Evolutionary conservation across 148 eudicot genomes (phyloP).

Genomic region (Polygonum maritimum): DNA sequence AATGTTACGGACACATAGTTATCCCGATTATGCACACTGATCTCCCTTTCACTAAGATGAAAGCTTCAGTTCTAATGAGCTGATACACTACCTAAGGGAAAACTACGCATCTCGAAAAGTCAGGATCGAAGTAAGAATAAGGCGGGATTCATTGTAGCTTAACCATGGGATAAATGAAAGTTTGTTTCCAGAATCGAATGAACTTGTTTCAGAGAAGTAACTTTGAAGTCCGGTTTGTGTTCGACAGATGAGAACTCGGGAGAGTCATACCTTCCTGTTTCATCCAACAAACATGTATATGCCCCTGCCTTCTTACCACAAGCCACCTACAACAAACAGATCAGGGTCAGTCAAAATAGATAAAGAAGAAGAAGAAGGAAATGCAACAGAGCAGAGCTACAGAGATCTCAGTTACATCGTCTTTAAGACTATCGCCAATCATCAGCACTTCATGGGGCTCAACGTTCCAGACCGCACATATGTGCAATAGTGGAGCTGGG

Average conservation of each 20-base stretch:
- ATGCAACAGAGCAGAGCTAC: too few relatives aligned
- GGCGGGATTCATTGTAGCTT: background rate
- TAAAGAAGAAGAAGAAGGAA: too few relatives aligned
- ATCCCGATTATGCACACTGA: background rate
- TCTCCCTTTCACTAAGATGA: too few relatives aligned
- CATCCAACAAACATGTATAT: constrained; percentile 79
- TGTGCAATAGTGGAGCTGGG: constrained; percentile 89
- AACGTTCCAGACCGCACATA: constrained; percentile 72
- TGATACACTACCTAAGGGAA: background rate
- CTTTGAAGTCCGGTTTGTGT: constrained; percentile 72
- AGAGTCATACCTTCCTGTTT: constrained; percentile 76
- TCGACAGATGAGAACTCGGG: constrained; percentile 50
- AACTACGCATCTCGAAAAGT: background rate
- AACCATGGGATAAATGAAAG: constrained; percentile 56
- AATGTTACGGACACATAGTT: background rate
- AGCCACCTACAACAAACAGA: constrained; percentile 46
- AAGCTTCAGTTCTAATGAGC: background rate
- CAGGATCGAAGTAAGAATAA: background rate
- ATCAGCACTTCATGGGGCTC: constrained; percentile 80
- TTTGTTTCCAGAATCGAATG: constrained; percentile 40
- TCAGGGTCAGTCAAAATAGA: background rate
- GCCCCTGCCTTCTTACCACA: constrained; percentile 96
- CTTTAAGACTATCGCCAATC: constrained; percentile 97
- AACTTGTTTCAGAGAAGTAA: constrained; percentile 67
- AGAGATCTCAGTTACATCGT: constrained; percentile 62